Base-by-base conservation (phyloP, 1,284 basidiomycete genomes). In the Heimioporus punctisporus region DNA sequence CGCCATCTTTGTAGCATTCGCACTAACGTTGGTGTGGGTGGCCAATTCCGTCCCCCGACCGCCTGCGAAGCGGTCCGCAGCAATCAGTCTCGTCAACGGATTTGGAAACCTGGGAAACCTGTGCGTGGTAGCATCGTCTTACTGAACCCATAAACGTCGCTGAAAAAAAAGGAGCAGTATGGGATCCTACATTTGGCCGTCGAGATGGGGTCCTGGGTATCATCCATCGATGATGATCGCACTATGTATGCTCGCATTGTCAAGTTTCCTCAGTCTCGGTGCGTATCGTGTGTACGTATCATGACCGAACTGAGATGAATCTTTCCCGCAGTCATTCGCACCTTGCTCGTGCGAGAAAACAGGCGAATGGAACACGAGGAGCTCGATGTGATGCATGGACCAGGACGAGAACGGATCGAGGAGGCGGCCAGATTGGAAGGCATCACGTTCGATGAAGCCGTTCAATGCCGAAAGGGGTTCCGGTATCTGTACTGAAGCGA, bases 21-120 rank as follows among this genome's bases (percentile, higher is more conserved):
- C 85, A 5, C 73, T 88, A 63, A 84, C 80, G 2, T 64, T 82
- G 14, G 84, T 86, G 1, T 90, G 88, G 85, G 79, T 84, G 5
- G 78, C 82, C 0, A 86, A 86, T 58, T 74, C 80, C 0, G 71
- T 89, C 51, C 82, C 86, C 11, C 76, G 87, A 19, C 88, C 86
- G 37, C 86, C 86, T 21, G 81, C 84, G 62, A 83, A 81, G 60
- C 75, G 81, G 4, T 75, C 80, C 15, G 78, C 74, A 2, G 76
- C 78, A 1, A 80, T 84, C 8, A 64, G 58, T n/a, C 58, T 74
- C 2, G 69, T 66, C 4, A 74, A 71, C 51, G 71, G 67, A 17
- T 61, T 69, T 45, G 72, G 66, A 34, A 73, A 71, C 49, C 37
- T 69, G 10, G 72, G 69, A 15, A 73, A 57, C 47, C 17, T 72